phyloP scores from a whole-genome alignment of 345 rosid species.

The Eucalyptus urophylla region DNA sequence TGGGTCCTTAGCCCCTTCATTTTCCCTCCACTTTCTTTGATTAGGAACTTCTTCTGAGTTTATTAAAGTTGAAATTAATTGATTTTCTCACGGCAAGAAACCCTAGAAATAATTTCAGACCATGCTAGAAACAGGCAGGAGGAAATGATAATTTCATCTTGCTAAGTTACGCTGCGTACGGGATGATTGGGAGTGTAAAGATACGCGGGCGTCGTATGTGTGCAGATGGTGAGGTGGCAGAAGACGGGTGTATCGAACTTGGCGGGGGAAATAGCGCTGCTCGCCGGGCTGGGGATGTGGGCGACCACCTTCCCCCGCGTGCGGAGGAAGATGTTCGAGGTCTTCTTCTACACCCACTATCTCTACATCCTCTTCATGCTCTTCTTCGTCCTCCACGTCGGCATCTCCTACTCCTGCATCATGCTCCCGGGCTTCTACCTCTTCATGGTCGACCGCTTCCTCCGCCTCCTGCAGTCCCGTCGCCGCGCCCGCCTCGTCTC shows the following conservation, averaged over 20 bases:
- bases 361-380: slow-evolving; percentile 56
- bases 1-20: fast-evolving
- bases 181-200: neutral
- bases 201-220: neutral
- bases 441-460: slow-evolving; percentile 63
- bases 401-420: slow-evolving; percentile 33
- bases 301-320: slow-evolving; percentile 47
- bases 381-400: slow-evolving; percentile 60
- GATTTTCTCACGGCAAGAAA: neutral
- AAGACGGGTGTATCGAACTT: slow-evolving; percentile 27
- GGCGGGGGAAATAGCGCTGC: slow-evolving; percentile 59
- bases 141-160: neutral
- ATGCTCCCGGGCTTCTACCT: slow-evolving; percentile 78
- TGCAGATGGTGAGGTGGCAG: slow-evolving; percentile 44
- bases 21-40: neutral
- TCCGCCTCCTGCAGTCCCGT: slow-evolving; percentile 67
- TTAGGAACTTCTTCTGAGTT: neutral
- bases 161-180: neutral
- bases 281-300: slow-evolving; percentile 56
- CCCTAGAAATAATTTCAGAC: neutral
- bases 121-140: neutral
- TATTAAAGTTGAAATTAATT: neutral
- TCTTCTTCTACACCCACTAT: slow-evolving; percentile 70
- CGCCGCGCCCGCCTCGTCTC: slow-evolving; percentile 31
- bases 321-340: slow-evolving; percentile 55